Evolutionary conservation across 345 rosid species (phyloP), one percentile per base, ranked within the genome.

Genomic region (Brassica cretica): DNA sequence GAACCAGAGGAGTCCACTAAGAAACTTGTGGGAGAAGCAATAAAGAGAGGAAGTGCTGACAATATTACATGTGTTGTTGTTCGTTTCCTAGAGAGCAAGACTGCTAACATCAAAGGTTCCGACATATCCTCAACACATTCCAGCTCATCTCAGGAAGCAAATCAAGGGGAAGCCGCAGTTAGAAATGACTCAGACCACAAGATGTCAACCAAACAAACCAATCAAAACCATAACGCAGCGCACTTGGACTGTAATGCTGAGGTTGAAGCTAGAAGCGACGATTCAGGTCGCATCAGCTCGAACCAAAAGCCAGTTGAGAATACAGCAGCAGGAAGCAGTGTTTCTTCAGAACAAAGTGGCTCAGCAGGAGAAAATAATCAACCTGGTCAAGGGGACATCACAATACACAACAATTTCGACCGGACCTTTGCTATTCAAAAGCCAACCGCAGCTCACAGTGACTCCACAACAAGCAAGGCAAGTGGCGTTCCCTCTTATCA

Each of bases 21-120:
- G 84, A 88, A 86, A 80, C 85, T 93, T 79, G 81, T 93, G 87
- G 87, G 84, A 18, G 97, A 93, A 81, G 99, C 99, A 19, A 87
- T 82, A 80, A 84, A 81, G 80, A 87, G 97, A 81, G 98, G 97
- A 66, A 96, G 99, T 61, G 98, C 98, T 4, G 99, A 96, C 64
- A 96, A 96, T 65, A 96, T 96, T 32, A 93, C 99, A 32, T 91
- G 96, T 64, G 93, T 96, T 0, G 96, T 96, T 0, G 97, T 96
- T 46, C 96, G 95, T 64, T 96, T 93, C 56, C 37, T 80, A 32
- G 83, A 80, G 44, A 64, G 73, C 68, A 80, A 80, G 66, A 64
- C 30, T 18, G 62, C 21, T 68, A 41, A 75, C 30, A 56, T 21
- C 33, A 51, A 46, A 21, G 44, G 37, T 14, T 68, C 71, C 18